A percentile compares a stretch with the other conserved stretches of the same genome.
These are phyloP conservation scores for Talaromyces verruculosus DNA, from an alignment of 2,329 filamentous ascomycete species.

Conservation along the genomic window DNA sequence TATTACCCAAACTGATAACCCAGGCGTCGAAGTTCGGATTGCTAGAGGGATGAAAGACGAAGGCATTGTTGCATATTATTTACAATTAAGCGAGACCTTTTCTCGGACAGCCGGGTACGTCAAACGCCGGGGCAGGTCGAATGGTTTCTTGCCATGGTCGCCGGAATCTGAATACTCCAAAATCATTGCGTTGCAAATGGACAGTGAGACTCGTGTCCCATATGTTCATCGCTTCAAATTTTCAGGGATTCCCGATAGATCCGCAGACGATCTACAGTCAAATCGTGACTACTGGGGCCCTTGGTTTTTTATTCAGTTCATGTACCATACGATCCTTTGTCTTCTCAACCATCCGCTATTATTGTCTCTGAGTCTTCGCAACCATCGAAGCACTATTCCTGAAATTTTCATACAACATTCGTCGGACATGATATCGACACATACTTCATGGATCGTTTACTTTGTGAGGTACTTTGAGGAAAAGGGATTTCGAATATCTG, in stretches of 20 bases:
- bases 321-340: conserved; percentile 56
- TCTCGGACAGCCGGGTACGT: conserved; percentile 51
- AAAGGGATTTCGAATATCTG: conserved; percentile 48
- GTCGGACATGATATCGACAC: conserved; percentile 52
- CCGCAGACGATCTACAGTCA: conserved; percentile 44
- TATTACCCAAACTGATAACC: conserved; percentile 26
- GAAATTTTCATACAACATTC: conserved; percentile 58
- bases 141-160: conserved; percentile 50
- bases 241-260: conserved; percentile 48
- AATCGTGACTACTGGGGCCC: conserved; percentile 56
- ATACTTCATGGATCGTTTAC: conserved; percentile 56
- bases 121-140: conserved; percentile 46
- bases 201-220: conserved; percentile 54
- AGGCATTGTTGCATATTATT: conserved; percentile 50
- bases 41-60: conserved; percentile 35
- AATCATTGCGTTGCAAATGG: conserved; percentile 53
- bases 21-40: conserved; percentile 26
- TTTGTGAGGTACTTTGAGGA: conserved; percentile 51
- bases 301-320: conserved; percentile 54
- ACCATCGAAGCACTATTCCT: conserved; percentile 53
- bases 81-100: conserved; percentile 51
- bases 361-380: conserved; percentile 54
- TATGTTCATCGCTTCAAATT: conserved; percentile 53
- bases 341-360: conserved; percentile 57
- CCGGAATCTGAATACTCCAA: conserved; percentile 54